Evolutionary conservation across 2,329 filamentous ascomycete genomes (phyloP), one percentile per base, ranked within the genome.

Genomic region (Pseudovirgaria hyperparasitica): DNA sequence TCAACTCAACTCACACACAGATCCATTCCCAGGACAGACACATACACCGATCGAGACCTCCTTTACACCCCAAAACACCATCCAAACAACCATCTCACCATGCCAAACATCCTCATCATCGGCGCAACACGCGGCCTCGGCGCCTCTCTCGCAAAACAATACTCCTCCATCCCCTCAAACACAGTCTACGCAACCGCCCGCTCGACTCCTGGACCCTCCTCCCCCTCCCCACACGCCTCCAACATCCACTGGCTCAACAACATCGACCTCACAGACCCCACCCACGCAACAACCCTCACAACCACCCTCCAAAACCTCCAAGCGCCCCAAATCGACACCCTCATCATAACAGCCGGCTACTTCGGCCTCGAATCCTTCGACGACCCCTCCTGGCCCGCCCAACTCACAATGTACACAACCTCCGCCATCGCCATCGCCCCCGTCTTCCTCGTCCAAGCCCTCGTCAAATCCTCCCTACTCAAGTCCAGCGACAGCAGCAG

Each of bases 361-460:
- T 82, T 84, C 42, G 64, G 61, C 12, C 73, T 68, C 3, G 78
- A 82, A 40, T 65, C 71, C 34, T 71, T 80, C 31, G 54, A 64
- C 27, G 60, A 71, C 2, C 76, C 75, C 1, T 65, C 73, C 34
- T 82, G 72, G 63, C 66, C 71, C 16, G 69, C 72, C 17, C 62
- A 82, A 48, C 62, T 79, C 26, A 67, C 62, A 35, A 82, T 81
- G 73, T 82, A 82, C 48, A 78, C 71, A 23, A 74, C 63, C 5
- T 75, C 65, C 29, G 63, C 70, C 8, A 65, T 79, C 26, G 73
- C 68, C 1, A 65, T 79, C 26, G 73, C 68, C 1, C 73, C 74
- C 2, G 69, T 76, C 5, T 77, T 82, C 43, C 58, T 82, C 27
- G 62, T 79, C 19, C 71, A 77, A 34, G 54, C 64, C 11, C 67